phyloP scores from a whole-genome alignment of 2,329 filamentous ascomycete species.

The Myriosclerotinia curreyana region DNA sequence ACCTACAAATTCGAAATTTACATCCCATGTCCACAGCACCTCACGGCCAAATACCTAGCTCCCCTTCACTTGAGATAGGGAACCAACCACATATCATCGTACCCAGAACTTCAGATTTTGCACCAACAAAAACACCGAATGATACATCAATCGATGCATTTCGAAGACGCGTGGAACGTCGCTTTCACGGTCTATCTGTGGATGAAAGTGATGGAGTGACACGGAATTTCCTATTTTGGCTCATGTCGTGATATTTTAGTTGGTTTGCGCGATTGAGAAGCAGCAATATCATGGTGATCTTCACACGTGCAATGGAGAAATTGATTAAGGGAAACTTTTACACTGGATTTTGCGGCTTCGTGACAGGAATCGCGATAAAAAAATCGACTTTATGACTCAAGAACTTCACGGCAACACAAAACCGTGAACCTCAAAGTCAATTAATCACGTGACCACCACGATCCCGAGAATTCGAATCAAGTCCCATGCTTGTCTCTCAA shows the following conservation, averaged over 20 bases:
- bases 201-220: constrained; percentile 20
- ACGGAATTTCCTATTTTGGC: constrained; percentile 25
- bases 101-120: neutral
- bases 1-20: neutral
- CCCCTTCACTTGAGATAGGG: constrained; percentile 8
- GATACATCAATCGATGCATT: neutral
- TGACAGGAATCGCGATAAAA: neutral
- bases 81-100: constrained; percentile 11
- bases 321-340: neutral
- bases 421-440: neutral
- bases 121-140: constrained; percentile 2
- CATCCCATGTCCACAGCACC: neutral
- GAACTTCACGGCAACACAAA: neutral
- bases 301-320: neutral
- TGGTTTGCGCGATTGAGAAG: constrained; percentile 10
- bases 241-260: constrained; percentile 30
- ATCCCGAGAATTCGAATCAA: constrained; percentile 8
- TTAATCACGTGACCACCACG: constrained; percentile 4
- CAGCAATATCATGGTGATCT: neutral
- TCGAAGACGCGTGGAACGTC: neutral
- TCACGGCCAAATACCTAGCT: constrained; percentile 2
- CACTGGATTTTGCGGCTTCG: neutral
- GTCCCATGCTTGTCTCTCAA: neutral
- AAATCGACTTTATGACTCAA: neutral
- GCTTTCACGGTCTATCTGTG: constrained; percentile 9